phyloP scores from a whole-genome alignment of 495 filamentous ascomycete genomes.

The Penicillium nucicola region DNA sequence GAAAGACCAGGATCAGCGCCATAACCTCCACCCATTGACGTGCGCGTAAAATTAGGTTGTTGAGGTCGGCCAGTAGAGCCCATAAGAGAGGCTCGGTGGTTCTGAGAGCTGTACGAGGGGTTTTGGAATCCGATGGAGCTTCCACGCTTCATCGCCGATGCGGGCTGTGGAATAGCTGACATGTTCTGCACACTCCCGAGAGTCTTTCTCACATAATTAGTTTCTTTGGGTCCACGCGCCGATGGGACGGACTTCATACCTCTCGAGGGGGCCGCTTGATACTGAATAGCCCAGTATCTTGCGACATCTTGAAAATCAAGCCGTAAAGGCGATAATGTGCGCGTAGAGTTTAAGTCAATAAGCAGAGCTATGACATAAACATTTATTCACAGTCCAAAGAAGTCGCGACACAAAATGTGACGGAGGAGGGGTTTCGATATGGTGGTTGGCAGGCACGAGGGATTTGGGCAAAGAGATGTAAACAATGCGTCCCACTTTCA shows the following conservation, averaged over 20 bases:
- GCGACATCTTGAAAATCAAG: constrained; percentile 58
- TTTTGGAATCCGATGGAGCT: constrained; percentile 73
- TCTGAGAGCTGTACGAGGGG: constrained; percentile 60
- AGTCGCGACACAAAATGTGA: constrained; percentile 7
- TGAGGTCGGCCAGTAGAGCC: constrained; percentile 84
- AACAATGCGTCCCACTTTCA: constrained; percentile 27
- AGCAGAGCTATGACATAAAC: background rate
- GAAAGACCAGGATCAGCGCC: constrained; percentile 71
- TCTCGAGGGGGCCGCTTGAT: constrained; percentile 70
- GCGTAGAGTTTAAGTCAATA: background rate
- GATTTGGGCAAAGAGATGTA: constrained; percentile 18
- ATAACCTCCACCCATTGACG: constrained; percentile 74
- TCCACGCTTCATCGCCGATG: constrained; percentile 94
- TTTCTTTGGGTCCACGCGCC: constrained; percentile 12
- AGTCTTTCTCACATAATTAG: constrained; percentile 51
- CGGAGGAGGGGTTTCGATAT: constrained; percentile 16
- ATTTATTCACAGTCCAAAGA: constrained; percentile 8
- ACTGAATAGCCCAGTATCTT: constrained; percentile 72
- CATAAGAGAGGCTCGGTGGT: constrained; percentile 76
- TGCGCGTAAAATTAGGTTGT: constrained; percentile 79
- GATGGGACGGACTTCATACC: constrained; percentile 40
- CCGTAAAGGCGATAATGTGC: constrained; percentile 31
- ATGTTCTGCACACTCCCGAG: constrained; percentile 74
- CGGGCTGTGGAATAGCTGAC: constrained; percentile 78
- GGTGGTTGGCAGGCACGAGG: constrained; percentile 14